phyloP scores from a whole-genome alignment of 2,329 filamentous ascomycete genomes.

The Ophiostoma populinum region DNA sequence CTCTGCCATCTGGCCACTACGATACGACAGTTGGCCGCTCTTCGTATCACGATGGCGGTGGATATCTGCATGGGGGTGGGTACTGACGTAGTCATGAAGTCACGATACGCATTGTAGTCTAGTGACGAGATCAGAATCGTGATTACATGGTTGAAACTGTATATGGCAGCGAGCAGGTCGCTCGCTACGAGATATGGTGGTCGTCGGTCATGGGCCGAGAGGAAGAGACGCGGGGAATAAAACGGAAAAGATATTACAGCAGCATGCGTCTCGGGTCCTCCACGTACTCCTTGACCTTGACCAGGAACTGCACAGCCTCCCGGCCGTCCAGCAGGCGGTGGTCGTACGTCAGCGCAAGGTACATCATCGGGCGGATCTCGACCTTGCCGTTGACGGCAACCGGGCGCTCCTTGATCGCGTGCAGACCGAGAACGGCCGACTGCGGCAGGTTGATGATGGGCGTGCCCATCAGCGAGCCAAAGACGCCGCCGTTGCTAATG shows the following conservation, averaged over 20 bases:
- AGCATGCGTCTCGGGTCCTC: constrained; percentile 92
- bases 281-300: constrained; percentile 95
- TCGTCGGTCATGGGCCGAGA: too few relatives aligned
- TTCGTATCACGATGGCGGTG: too few relatives aligned
- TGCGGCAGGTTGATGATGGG: constrained; percentile 97
- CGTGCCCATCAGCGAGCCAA: constrained; percentile 92
- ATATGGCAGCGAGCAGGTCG: too few relatives aligned
- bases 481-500: constrained; percentile 93
- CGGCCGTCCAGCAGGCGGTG: constrained; percentile 88
- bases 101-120: too few relatives aligned
- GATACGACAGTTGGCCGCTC: too few relatives aligned
- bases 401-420: constrained; percentile 90
- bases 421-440: constrained; percentile 77
- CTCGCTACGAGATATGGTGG: too few relatives aligned
- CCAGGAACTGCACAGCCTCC: constrained; percentile 88
- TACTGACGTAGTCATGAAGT: too few relatives aligned
- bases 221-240: too few relatives aligned
- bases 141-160: too few relatives aligned
- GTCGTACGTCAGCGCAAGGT: constrained; percentile 91
- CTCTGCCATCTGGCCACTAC: too few relatives aligned
- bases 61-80: too few relatives aligned
- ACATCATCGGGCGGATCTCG: constrained; percentile 99
- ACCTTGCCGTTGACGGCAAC: constrained; percentile 85
- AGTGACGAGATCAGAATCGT: too few relatives aligned
- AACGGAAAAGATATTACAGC: constrained; percentile 24